phyloP scores from a whole-genome alignment of 352 stramenopile genomes.

The Salisapilia sapeloensis region DNA sequence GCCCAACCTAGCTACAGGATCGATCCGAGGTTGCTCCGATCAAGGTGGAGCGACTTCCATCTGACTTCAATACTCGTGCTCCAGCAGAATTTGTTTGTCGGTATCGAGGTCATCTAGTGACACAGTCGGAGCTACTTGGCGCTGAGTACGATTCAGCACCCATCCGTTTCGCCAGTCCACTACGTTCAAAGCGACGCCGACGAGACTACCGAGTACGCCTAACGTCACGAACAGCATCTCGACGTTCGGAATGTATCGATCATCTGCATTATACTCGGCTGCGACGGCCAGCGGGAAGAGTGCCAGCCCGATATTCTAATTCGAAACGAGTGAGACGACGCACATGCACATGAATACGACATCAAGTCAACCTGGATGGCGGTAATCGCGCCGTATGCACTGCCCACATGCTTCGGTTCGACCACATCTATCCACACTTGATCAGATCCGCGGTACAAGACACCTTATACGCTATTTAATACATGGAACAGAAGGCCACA shows the following conservation, averaged over 20 bases:
- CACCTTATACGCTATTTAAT: conserved; percentile 1
- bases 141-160: conserved; percentile 43
- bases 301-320: conserved; percentile 66
- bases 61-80: conserved; percentile 42
- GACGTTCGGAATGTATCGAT: conserved; percentile 62
- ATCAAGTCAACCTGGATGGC: conserved; percentile 86
- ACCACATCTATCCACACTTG: conserved; percentile 51
- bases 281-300: conserved; percentile 65
- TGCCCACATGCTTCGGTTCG: conserved; percentile 72
- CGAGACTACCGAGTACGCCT: conserved; percentile 45
- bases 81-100: conserved; percentile 35
- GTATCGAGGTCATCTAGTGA: conserved; percentile 31
- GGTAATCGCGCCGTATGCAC: conserved; percentile 86
- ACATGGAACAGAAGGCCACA: conserved; percentile 76
- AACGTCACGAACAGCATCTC: conserved; percentile 74
- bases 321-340: not conserved
- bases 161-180: conserved; percentile 65
- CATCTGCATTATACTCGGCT: conserved; percentile 45
- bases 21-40: too few relatives aligned
- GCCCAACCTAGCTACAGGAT: too few relatives aligned
- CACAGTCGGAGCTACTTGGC: conserved; percentile 10
- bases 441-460: not conserved
- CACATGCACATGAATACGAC: conserved; percentile 1
- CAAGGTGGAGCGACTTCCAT: too few relatives aligned
- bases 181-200: conserved; percentile 54